These are phyloP conservation scores for Escovopsis sp. DNA, from an alignment of 2,329 filamentous ascomycete species.

Conservation along the genomic window DNA sequence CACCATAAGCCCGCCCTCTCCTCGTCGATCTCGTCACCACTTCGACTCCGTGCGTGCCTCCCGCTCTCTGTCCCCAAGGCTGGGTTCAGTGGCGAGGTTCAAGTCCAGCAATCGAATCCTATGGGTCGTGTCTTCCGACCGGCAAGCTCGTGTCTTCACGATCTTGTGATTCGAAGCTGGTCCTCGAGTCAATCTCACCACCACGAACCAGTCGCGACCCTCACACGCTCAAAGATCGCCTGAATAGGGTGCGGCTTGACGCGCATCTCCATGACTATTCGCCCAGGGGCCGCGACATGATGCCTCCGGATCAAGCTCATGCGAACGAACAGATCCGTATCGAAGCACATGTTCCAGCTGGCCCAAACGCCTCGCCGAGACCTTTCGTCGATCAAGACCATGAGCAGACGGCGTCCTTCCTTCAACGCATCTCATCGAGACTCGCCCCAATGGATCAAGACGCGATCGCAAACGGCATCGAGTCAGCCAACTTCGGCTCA, in stretches of 20 bases:
- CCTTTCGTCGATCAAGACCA: conserved; percentile 6
- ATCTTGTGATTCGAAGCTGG: not conserved
- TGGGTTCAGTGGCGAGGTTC: not conserved
- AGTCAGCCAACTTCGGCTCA: conserved; percentile 12
- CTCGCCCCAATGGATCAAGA: conserved; percentile 1
- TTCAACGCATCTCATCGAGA: conserved; percentile 5
- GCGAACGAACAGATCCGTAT: conserved; percentile 15
- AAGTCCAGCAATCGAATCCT: no score
- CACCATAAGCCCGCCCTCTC: no score
- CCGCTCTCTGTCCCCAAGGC: not conserved
- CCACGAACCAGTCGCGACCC: no score
- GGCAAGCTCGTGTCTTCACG: not conserved
- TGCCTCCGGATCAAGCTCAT: conserved; percentile 15
- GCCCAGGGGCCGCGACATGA: conserved; percentile 14
- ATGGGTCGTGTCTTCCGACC: no score
- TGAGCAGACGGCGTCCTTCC: conserved; percentile 6
- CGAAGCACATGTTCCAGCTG: conserved; percentile 11
- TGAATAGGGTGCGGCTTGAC: no score
- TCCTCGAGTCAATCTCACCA: not conserved
- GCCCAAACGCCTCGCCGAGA: conserved; percentile 8
- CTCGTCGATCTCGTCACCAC: no score
- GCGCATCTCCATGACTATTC: no score
- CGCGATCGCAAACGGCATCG: conserved; percentile 12
- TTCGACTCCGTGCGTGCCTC: no score
- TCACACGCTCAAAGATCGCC: no score